Percentiles rank a stretch among this genome's conserved stretches.
phyloP scores from a whole-genome alignment of 306 rosid genomes.

The Cucurbita argyrosperma region DNA sequence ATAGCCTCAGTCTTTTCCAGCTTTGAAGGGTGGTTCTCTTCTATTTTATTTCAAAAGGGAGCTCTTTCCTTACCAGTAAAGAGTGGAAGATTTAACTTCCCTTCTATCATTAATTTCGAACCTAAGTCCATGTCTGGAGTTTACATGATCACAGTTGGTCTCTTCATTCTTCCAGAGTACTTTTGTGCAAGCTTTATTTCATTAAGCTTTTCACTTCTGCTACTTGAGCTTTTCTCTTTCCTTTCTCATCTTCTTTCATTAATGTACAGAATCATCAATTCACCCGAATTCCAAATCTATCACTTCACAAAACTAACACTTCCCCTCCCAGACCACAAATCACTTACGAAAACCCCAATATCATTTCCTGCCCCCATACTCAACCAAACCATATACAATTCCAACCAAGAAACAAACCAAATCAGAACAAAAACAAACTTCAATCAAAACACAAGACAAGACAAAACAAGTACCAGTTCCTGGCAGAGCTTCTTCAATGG shows the following conservation, averaged over 20 bases:
- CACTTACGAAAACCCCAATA: background rate
- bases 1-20: background rate
- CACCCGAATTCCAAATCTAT: background rate
- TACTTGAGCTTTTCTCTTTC: background rate
- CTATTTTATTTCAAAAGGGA: background rate
- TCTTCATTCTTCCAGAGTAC: background rate
- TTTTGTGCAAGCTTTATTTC: background rate
- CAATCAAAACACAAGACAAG: background rate
- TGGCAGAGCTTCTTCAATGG: constrained; percentile 80
- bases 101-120: background rate
- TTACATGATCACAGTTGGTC: background rate
- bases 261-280: background rate
- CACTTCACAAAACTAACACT: background rate
- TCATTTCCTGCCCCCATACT: background rate
- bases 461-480: constrained; percentile 40
- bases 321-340: background rate
- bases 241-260: background rate
- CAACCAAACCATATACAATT: background rate
- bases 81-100: background rate
- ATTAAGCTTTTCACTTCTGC: background rate
- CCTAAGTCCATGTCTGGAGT: background rate
- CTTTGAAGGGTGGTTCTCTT: background rate
- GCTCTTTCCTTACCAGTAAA: background rate
- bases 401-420: background rate
- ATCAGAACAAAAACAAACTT: background rate